phyloP scores from a whole-genome alignment of 2,329 filamentous ascomycete genomes.

The Aspergillus ruber region DNA sequence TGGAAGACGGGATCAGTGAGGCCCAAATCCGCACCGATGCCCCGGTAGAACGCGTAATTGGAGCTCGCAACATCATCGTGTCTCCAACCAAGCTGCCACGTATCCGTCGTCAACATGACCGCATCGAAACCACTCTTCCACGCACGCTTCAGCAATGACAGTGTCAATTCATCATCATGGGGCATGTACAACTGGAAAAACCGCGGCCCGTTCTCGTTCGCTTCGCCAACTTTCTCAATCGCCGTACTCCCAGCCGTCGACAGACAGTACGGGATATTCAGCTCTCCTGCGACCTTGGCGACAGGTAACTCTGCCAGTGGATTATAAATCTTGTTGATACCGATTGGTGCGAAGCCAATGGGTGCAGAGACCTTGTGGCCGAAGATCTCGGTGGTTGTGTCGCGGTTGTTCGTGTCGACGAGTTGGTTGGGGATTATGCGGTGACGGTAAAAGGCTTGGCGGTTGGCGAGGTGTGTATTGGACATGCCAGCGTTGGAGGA shows the following conservation, averaged over 20 bases:
- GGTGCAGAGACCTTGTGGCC: constrained; percentile 54
- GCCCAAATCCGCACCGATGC: constrained; percentile 51
- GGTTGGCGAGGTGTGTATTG: constrained; percentile 50
- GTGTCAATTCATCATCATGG: constrained; percentile 55
- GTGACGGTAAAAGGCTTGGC: constrained; percentile 59
- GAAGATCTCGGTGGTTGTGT: constrained; percentile 54
- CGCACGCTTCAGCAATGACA: constrained; percentile 52
- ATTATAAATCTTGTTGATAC: constrained; percentile 62
- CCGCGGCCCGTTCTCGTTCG: constrained; percentile 48
- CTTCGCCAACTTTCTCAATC: constrained; percentile 53
- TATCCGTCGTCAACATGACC: constrained; percentile 57
- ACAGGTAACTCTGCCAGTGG: constrained; percentile 53
- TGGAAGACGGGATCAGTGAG: constrained; percentile 56
- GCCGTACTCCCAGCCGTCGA: constrained; percentile 51
- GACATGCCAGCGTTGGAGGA: constrained; percentile 32
- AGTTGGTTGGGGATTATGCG: constrained; percentile 57
- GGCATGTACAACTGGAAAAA: constrained; percentile 62
- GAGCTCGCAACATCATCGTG: constrained; percentile 51
- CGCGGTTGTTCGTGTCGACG: constrained; percentile 54
- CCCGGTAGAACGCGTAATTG: constrained; percentile 60
- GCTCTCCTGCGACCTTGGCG: constrained; percentile 53
- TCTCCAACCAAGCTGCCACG: constrained; percentile 58
- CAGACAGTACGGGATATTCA: constrained; percentile 55
- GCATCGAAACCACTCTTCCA: constrained; percentile 50
- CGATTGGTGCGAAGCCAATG: constrained; percentile 59